These are phyloP conservation scores for Trichoderma sp. DNA, from an alignment of 2,329 filamentous ascomycete species.

Conservation along the genomic window DNA sequence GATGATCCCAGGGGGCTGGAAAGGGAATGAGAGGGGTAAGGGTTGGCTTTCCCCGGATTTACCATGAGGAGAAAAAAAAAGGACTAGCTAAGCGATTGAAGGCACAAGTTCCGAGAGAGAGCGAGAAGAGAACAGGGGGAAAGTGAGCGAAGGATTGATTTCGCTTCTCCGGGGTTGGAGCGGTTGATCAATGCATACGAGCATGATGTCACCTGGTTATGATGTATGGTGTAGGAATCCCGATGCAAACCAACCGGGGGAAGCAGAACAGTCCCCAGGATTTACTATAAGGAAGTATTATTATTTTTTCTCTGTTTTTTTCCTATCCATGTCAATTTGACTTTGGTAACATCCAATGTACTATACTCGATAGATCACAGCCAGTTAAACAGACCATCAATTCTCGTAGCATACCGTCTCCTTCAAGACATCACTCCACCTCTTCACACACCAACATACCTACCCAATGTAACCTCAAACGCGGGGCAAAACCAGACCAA, in stretches of 20 bases:
- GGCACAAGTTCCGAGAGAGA: neutral
- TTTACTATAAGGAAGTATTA: neutral
- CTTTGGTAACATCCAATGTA: no score
- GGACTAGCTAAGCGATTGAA: neutral
- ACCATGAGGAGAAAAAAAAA: neutral
- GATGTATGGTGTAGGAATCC: neutral
- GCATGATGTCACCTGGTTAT: neutral
- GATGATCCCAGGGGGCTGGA: slow-evolving; percentile 13
- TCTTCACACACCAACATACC: neutral
- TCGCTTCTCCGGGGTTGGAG: neutral
- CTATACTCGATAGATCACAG: no score
- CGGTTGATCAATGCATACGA: neutral
- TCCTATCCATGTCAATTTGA: neutral
- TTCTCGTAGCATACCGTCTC: neutral
- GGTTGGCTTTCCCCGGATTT: neutral
- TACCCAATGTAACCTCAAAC: neutral
- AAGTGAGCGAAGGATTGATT: neutral
- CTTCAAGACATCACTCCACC: neutral
- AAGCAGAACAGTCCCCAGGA: neutral
- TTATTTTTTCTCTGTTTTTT: neutral
- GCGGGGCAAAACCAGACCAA: neutral
- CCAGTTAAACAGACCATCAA: neutral
- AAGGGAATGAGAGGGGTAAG: neutral
- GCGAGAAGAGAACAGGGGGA: neutral
- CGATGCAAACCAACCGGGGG: neutral